Evolutionary conservation across 306 rosid species (phyloP), one percentile per base, ranked within the genome.

Genomic region (Pueraria montana): DNA sequence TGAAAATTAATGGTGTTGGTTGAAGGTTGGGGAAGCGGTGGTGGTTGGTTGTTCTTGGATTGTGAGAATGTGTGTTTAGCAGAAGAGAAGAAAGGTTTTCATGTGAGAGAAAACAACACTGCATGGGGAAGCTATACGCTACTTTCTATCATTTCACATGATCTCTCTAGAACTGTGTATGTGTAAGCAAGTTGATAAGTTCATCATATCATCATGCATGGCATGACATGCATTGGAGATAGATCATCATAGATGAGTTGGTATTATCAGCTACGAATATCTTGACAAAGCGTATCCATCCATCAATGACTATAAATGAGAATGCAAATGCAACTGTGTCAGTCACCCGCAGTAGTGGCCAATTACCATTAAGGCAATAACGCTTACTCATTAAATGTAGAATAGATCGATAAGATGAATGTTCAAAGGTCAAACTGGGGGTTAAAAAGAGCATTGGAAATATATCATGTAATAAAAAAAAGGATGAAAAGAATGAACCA

Each of bases 361-460:
- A 63, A 63, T 68, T 40, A 26, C 53, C 72, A 42, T 68, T 68
- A 68, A 11, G 34, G 34, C 34, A 21, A 4, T 42, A 80, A 87
- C 53, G 58, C 49, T 76, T 76, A 65, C 13, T 76, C 18, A 56
- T 82, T 88, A 45, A 82, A 83, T 78, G 85, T 12, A 10, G 43
- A 67, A 17, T 11, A 61, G 64, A 45, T 11, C 48, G 84, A 80
- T 80, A 63, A 80, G 74, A 11, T 72, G 65, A 62, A 59, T 1
- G 30, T 12, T 64, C 42, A 62, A 75, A 53, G 13, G 84, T 85
- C 84, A 85, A 85, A 69, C 23, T 13, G 56, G 80, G 77, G 80
- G 80, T 66, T 62, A 58, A 78, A 58, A 52, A n/a, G 4, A 43
- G 38, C 76, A 52, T 72, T 16, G 85, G 80, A 55, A 75, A 64